phyloP scores from a whole-genome alignment of 2,329 filamentous ascomycete species.

The Trichoderma guizhouense region DNA sequence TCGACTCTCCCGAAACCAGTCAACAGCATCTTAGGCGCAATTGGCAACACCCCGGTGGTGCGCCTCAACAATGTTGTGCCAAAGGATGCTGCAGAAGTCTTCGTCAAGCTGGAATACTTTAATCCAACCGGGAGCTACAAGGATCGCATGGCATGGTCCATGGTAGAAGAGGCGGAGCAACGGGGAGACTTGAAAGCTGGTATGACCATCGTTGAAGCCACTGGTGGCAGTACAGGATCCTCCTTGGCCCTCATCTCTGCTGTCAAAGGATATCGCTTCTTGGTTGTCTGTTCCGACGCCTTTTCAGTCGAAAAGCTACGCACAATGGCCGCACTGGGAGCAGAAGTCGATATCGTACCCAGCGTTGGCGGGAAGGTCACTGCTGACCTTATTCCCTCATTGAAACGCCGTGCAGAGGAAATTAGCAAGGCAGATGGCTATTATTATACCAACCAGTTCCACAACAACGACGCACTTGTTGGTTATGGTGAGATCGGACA shows the following conservation, averaged over 20 bases:
- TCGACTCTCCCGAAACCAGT: neutral
- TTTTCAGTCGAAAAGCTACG: slow-evolving; percentile 19
- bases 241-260: neutral
- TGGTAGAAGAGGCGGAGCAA: slow-evolving; percentile 1
- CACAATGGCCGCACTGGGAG: slow-evolving; percentile 20
- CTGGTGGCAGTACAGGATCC: neutral
- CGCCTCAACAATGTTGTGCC: neutral
- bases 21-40: neutral
- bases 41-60: neutral
- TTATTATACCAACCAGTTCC: slow-evolving; percentile 18
- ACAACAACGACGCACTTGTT: slow-evolving; percentile 16
- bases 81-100: neutral
- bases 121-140: neutral
- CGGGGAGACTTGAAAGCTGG: neutral
- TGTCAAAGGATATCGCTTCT: neutral
- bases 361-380: slow-evolving; percentile 18
- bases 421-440: neutral
- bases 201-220: slow-evolving; percentile 5
- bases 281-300: neutral
- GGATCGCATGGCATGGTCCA: neutral
- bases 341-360: slow-evolving; percentile 14
- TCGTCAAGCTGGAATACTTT: neutral
- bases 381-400: slow-evolving; percentile 11
- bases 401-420: neutral
- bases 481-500: slow-evolving; percentile 18